Evolutionary conservation across 306 rosid genomes (phyloP), one percentile per base, ranked within the genome.

Genomic region (Sicyos baderoa): DNA sequence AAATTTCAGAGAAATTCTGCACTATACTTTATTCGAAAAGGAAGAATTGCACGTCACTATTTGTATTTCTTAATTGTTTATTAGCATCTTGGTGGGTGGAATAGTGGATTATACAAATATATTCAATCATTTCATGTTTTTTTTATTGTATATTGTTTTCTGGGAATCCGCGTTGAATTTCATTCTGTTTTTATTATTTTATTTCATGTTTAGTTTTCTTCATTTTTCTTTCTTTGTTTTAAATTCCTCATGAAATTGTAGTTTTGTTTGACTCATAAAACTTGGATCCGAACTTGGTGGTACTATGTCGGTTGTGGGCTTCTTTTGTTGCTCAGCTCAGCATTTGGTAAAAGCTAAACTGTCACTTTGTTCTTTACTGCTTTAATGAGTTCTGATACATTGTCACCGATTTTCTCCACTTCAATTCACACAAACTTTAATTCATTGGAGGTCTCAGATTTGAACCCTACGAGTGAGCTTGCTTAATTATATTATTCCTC

Each of bases 311-410:
- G 75, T 75, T 62, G 23, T 29, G 69, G 77, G 54, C 47, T 45
- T 44, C 53, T 62, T 76, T 75, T 81, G 70, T 84, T 78, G 77
- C 76, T 77, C 71, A 45, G 57, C 29, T 77, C 73, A 50, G 58
- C 29, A 21, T 27, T 32, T 7, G 73, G 73, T 79, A 76, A 82
- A 57, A 81, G 76, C 62, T 6, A 70, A 69, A 74, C 75, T 71
- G 66, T 32, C 76, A 50, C 82, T 82, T 78, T 74, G 81, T 54
- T 73, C 83, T 74, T 68, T 77, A 77, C 63, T 67, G 54, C 84
- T 81, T 78, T 82, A 51, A 47, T 72, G 72, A 77, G 75, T 71
- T 74, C 29, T 76, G 64, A 19, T 80, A 54, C 73, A 67, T 59
- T n/a, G 37, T 69, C 14, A 51, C 27, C 61, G 0, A 4, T 27